Evolutionary conservation across 495 filamentous ascomycete species (phyloP), one percentile per base, ranked within the genome.

Genomic region (Xylaria grammica): DNA sequence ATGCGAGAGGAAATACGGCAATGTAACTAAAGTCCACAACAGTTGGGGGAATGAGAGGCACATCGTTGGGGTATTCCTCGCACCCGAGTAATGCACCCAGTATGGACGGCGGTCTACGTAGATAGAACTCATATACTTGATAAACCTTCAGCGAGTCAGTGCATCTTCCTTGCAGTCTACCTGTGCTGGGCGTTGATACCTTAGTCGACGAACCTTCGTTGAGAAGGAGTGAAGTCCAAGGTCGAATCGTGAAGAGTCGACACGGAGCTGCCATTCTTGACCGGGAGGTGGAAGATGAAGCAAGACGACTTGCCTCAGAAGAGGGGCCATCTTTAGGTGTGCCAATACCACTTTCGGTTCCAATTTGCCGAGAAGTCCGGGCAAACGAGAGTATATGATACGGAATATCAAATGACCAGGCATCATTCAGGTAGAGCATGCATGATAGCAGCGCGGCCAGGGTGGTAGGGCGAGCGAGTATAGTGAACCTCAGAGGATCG

Each of bases 21-120:
- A 84, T 74, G 65, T 83, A 83, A 40, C 75, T 76, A 40, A 84
- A 62, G 34, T 80, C 76, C 34, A 72, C 68, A 22, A 83, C 55
- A 15, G 77, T 74, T 0, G 67, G 49, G 0, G 75, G 76, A 9
- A 81, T 58, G 24, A 78, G 75, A 0, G 71, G 65, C 22, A 15
- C 51, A 60, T 73, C 56, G 65, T 74, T 72, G 29, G 74, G 74
- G 7, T 64, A 53, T 42, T 74, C 73, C 13, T 74, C 70, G 49
- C 67, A 69, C 4, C 75, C 77, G 36, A 81, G 74, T 9, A 81
- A 70, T 0, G 74, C 72, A 9, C 66, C 68, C 9, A 79, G 68
- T 63, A 81, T 73, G 34, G 78, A 81, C 0, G 78, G 77, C 49
- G 78, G 78, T 15, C 67, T 65, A 5, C 69, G 67, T 11, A 72